Evolutionary conservation across 495 filamentous ascomycete genomes (phyloP), one percentile per base, ranked within the genome.

Genomic region (Annulohypoxylon nitens): DNA sequence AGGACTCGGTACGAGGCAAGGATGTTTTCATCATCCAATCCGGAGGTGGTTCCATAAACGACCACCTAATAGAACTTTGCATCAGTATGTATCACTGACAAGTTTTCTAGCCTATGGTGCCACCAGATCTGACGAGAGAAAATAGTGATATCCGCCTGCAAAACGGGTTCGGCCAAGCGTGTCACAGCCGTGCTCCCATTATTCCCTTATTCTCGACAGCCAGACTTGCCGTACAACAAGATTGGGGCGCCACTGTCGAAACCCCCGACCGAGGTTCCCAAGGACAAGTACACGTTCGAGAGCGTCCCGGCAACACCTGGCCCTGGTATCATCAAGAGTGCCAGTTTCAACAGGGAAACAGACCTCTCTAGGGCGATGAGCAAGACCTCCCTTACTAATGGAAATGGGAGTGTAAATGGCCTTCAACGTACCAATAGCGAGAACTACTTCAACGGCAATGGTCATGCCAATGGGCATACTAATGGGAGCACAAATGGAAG

Each of bases 1-100:
- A 93, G 76, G 96, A 98, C 83, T 97, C 93, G 23, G 95, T 99
- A 45, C 93, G 96, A 74, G 97, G 91, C 65, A 99, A 99, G 80
- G 96, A 98, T 86, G 95, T 99, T 77, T 97, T 97, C 82, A 97
- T 98, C 80, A 92, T 98, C 73, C 94, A 98, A 80, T 93, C 91
- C 57, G 93, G 94, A 50, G 89, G 90, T 65, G 93, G 93, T 54
- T 94, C 92, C 70, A 93, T 98, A 82, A 99, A 99, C 77, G 96
- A 99, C 79, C 90, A 97, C 80, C 86, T 99, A 53, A 90, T 99
- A 84, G 96, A 99, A 73, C 89, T 99, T 39, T 91, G 97, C 78
- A 97, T 99, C 83, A 97, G 77, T 78, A 78, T 34, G 76, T 58
- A 25, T 88, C 63, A 34, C 33, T 12, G 11, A 55, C 14, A 54